Conservation (phyloP, 306 rosid species). For the Aeschynomene evenia region DNA sequence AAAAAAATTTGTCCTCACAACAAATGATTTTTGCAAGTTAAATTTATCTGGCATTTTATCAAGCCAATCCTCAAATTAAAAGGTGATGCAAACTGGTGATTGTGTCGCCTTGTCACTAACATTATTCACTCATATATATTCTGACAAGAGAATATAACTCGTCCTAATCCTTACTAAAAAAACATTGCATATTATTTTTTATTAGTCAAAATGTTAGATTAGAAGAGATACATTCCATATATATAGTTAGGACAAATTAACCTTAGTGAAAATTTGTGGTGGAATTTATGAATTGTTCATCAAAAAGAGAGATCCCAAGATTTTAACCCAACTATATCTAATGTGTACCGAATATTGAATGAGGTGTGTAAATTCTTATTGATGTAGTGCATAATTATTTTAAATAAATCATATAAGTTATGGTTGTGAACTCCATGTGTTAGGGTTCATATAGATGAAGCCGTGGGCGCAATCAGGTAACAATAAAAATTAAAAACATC, state of each 20-base stretch:
- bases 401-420: too few relatives aligned
- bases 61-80: background rate
- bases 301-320: too few relatives aligned
- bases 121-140: background rate
- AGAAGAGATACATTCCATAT: too few relatives aligned
- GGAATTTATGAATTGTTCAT: too few relatives aligned
- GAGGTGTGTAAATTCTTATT: too few relatives aligned
- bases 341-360: too few relatives aligned
- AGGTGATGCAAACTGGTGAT: background rate
- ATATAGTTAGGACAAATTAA: too few relatives aligned
- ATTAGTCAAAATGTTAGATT: too few relatives aligned
- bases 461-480: background rate
- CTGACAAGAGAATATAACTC: background rate
- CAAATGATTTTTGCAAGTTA: background rate
- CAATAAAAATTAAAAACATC: too few relatives aligned
- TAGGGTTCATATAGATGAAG: background rate
- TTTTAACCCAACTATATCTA: too few relatives aligned
- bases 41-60: background rate
- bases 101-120: background rate
- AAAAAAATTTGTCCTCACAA: background rate
- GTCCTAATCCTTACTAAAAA: background rate
- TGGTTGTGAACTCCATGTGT: background rate
- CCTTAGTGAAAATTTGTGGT: too few relatives aligned
- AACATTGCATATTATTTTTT: background rate
- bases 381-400: too few relatives aligned